Conservation (phyloP, 129 eudicot genomes). For the Flaveria linearis region DNA sequence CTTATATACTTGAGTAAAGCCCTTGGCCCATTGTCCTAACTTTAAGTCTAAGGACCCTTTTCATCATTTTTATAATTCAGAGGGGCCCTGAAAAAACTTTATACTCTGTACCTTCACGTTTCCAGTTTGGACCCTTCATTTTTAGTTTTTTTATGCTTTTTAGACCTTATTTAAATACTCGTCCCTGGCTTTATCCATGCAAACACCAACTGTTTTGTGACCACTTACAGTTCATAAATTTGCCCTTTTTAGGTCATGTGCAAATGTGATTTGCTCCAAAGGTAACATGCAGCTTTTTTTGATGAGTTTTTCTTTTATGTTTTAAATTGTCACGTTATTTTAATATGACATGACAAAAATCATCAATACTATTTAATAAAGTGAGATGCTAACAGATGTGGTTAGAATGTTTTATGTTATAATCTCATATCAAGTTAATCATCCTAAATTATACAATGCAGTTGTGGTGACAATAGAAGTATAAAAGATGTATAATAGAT, state of each 20-base stretch:
- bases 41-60: slow-evolving; percentile 39
- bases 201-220: slow-evolving; percentile 44
- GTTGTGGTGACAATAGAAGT: too few species aligned
- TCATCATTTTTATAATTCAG: slow-evolving; percentile 27
- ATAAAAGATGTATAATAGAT: too few species aligned
- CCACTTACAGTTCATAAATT: slow-evolving; percentile 37
- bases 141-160: slow-evolving; percentile 17
- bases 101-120: slow-evolving; percentile 20
- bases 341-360: background rate
- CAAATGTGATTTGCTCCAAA: slow-evolving; percentile 26
- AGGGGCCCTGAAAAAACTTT: slow-evolving; percentile 29
- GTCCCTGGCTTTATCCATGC: slow-evolving; percentile 39
- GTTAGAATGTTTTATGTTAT: background rate
- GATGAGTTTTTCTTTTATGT: background rate
- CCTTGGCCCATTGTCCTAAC: slow-evolving; percentile 28
- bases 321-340: background rate
- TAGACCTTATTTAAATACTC: slow-evolving; percentile 20
- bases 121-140: slow-evolving; percentile 35
- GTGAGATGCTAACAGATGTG: background rate
- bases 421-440: background rate
- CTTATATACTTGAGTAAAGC: slow-evolving; percentile 39
- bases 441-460: background rate
- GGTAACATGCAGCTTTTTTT: slow-evolving; percentile 13
- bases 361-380: background rate
- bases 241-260: slow-evolving; percentile 40